Percentiles rank a stretch among this genome's conserved stretches.
Conservation (phyloP, 2,329 filamentous ascomycete species). For the Alternaria metachromatica region DNA sequence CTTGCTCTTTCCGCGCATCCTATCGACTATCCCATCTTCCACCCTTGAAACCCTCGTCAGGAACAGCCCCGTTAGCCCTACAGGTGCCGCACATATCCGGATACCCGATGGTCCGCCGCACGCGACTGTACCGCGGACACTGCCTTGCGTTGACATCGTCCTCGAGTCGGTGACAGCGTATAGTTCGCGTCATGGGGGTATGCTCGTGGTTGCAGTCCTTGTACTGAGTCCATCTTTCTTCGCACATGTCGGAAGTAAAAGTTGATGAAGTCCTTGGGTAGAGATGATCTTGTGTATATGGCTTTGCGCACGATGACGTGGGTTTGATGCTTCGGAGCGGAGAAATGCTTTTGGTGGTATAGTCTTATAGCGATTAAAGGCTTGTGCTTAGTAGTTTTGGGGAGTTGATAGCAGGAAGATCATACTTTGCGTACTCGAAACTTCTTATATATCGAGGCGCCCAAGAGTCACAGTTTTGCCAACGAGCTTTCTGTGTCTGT, state of each 20-base stretch:
- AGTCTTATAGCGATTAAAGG: not conserved
- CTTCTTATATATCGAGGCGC: not conserved
- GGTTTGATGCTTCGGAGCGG: not conserved
- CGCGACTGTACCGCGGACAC: not conserved
- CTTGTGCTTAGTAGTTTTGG: not conserved
- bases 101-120: not conserved
- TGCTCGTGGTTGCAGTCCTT: conserved; percentile 6
- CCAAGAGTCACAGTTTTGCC: not conserved
- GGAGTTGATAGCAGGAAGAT: not conserved
- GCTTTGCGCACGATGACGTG: not conserved
- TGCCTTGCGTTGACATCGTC: not conserved
- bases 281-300: not conserved
- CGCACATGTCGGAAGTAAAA: not conserved
- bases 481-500: not conserved
- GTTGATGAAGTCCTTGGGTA: not conserved
- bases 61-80: not conserved
- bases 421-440: not conserved
- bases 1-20: not conserved
- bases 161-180: not conserved
- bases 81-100: not conserved
- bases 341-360: not conserved
- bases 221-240: conserved; percentile 1
- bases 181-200: not conserved
- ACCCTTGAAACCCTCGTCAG: conserved; percentile 2
- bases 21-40: not conserved